These are phyloP conservation scores for Tillandsia leiboldiana DNA, from an alignment of 176 grass and related monocot species.

Conservation along the genomic window DNA sequence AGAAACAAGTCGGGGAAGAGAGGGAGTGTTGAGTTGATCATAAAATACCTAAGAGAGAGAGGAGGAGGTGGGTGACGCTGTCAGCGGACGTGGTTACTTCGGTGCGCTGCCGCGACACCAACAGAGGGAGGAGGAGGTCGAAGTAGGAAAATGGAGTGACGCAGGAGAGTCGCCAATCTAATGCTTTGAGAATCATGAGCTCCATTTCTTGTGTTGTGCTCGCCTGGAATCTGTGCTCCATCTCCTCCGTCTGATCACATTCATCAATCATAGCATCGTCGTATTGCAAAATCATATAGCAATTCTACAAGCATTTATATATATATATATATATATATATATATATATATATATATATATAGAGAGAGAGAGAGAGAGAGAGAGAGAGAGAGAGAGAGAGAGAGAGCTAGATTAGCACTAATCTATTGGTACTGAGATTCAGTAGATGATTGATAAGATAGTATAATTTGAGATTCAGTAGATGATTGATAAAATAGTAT, in stretches of 20 bases:
- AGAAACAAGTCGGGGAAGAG: not conserved
- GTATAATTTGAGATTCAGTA: too few species aligned
- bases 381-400: too few species aligned
- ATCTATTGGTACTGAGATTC: too few species aligned
- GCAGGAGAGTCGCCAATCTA: constrained; percentile 68
- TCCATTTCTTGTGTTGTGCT: constrained; percentile 57
- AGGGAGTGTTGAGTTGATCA: not conserved
- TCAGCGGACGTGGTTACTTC: not conserved
- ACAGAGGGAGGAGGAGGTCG: constrained; percentile 17
- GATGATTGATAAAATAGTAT: too few species aligned
- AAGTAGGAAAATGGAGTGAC: constrained; percentile 60
- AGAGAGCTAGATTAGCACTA: too few species aligned
- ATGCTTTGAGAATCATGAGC: constrained; percentile 53
- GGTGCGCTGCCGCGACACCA: not conserved
- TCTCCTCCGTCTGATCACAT: constrained; percentile 47
- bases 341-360: too few species aligned
- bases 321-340: too few species aligned
- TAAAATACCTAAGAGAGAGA: constrained; percentile 36
- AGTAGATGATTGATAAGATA: too few species aligned
- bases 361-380: too few species aligned
- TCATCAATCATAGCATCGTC: constrained; percentile 1
- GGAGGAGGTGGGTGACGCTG: constrained; percentile 31
- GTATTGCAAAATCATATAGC: not conserved
- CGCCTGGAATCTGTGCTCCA: constrained; percentile 38
- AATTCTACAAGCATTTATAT: not conserved